These are phyloP conservation scores for Vaccinium vitisidaea DNA, from an alignment of 148 eudicot genomes.

Conservation along the genomic window DNA sequence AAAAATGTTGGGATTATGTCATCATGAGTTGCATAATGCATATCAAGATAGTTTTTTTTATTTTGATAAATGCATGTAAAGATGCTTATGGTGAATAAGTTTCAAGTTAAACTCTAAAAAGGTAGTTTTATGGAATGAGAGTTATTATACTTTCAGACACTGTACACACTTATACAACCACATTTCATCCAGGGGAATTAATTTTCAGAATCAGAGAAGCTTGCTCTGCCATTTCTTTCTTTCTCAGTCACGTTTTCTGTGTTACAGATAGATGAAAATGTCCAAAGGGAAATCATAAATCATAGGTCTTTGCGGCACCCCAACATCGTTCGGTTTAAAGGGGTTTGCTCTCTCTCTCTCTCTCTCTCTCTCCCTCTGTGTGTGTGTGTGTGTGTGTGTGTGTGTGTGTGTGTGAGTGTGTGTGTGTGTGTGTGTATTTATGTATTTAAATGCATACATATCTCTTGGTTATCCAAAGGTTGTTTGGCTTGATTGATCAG, in stretches of 20 bases:
- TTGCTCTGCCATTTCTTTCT: background rate
- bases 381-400: no score
- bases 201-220: background rate
- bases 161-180: background rate
- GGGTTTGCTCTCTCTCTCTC: constrained; percentile 34
- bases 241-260: constrained; percentile 5
- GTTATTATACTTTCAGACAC: background rate
- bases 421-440: no score
- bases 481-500: background rate
- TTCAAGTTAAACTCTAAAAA: background rate
- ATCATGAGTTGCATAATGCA: background rate
- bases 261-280: constrained; percentile 73
- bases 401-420: no score
- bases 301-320: constrained; percentile 71
- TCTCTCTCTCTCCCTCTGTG: background rate
- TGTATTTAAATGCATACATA: no score
- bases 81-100: background rate
- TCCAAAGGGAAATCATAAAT: constrained; percentile 65
- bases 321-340: constrained; percentile 65
- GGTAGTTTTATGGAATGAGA: background rate
- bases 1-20: background rate
- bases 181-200: background rate
- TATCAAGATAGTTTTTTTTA: no score
- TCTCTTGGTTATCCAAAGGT: background rate
- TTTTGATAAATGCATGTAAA: background rate